phyloP scores from a whole-genome alignment of 2,329 filamentous ascomycete species.

The Dactylellina cionopaga region DNA sequence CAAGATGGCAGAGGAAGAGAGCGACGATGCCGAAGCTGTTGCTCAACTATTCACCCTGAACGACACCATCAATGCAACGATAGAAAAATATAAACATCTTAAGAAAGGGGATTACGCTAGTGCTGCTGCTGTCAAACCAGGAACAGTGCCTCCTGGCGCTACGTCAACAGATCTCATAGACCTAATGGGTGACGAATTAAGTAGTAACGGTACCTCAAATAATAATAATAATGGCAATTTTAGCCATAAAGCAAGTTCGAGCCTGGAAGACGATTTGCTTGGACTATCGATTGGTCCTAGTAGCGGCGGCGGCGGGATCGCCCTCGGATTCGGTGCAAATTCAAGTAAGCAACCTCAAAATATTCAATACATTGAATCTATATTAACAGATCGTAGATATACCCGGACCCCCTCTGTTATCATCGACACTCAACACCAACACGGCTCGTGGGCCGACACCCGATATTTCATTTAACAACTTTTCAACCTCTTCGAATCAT shows the following conservation, averaged over 20 bases:
- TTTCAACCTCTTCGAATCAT: constrained; percentile 49
- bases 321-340: constrained; percentile 79
- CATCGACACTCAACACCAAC: constrained; percentile 71
- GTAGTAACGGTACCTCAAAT: constrained; percentile 66
- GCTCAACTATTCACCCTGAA: constrained; percentile 96
- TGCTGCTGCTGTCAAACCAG: constrained; percentile 82
- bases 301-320: constrained; percentile 80
- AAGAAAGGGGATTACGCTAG: constrained; percentile 90
- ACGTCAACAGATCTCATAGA: constrained; percentile 60
- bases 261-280: constrained; percentile 88
- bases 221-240: constrained; percentile 60
- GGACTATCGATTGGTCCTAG: constrained; percentile 78
- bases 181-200: constrained; percentile 86
- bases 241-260: constrained; percentile 64
- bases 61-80: constrained; percentile 96
- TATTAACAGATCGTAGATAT: constrained; percentile 65
- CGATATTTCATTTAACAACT: constrained; percentile 51
- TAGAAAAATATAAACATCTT: constrained; percentile 92
- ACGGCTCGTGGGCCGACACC: constrained; percentile 63
- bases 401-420: constrained; percentile 71
- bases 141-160: constrained; percentile 72
- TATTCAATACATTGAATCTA: constrained; percentile 19
- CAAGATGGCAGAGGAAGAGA: constrained; percentile 99
- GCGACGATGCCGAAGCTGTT: constrained; percentile 94
- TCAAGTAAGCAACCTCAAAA: constrained; percentile 66